Evolutionary conservation across 208 protist species (phyloP).

Genomic region (Borovskyia barvae): DNA sequence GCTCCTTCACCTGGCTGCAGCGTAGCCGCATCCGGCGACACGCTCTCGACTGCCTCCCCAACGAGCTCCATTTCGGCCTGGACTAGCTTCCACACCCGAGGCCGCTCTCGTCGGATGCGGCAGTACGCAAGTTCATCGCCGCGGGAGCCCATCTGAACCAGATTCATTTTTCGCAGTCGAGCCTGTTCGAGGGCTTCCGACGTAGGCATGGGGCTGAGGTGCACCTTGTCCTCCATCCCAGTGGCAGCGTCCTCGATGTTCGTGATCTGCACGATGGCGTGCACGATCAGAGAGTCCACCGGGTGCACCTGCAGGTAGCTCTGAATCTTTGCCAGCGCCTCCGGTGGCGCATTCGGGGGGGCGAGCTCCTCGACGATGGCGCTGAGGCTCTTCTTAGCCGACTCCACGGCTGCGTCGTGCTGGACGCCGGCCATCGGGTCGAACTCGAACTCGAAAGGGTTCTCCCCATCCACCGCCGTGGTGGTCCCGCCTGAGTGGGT

Average conservation of each 20-base stretch:
- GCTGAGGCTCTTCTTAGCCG: constrained; percentile 59
- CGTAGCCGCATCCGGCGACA: not conserved
- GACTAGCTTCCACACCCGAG: constrained; percentile 60
- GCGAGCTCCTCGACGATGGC: constrained; percentile 53
- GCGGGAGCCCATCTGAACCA: constrained; percentile 80
- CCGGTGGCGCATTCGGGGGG: constrained; percentile 44
- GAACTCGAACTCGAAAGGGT: constrained; percentile 57
- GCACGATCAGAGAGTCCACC: constrained; percentile 72
- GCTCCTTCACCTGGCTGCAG: not conserved
- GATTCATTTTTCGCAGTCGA: constrained; percentile 52
- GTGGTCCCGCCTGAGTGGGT: too few species aligned
- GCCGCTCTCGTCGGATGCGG: constrained; percentile 66
- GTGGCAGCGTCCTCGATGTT: constrained; percentile 74
- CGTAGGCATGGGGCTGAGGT: constrained; percentile 61
- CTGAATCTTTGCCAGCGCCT: constrained; percentile 50
- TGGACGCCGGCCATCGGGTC: constrained; percentile 77
- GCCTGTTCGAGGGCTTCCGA: constrained; percentile 76
- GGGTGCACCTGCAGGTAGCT: constrained; percentile 74
- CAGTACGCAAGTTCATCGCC: constrained; percentile 77
- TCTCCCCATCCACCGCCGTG: not conserved
- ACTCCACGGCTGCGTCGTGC: constrained; percentile 71
- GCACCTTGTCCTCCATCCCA: constrained; percentile 59
- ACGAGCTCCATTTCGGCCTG: constrained; percentile 57
- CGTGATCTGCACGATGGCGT: constrained; percentile 74
- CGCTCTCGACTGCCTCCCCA: constrained; percentile 14